Conservation (phyloP, 345 rosid genomes). For the Pugionium dolabratum region DNA sequence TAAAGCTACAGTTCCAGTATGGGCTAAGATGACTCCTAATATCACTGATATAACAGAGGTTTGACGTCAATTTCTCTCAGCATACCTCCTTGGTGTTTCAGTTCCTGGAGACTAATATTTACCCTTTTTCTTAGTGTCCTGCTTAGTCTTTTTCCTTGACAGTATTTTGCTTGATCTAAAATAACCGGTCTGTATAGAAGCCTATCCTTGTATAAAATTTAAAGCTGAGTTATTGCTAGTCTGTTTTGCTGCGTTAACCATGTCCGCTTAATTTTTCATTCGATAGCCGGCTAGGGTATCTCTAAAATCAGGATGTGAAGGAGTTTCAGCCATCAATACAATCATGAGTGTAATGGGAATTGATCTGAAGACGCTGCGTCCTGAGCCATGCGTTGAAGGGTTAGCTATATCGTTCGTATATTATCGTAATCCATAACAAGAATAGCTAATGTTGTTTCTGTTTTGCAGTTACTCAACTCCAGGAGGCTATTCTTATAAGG, state of each 20-base stretch:
- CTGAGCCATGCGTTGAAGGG: slow-evolving; percentile 99
- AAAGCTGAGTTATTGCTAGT: slow-evolving; percentile 1
- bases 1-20: slow-evolving; percentile 94
- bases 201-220: neutral
- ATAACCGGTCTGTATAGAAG: neutral
- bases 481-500: slow-evolving; percentile 93
- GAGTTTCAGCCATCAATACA: slow-evolving; percentile 86
- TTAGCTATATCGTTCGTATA: slow-evolving; percentile 42
- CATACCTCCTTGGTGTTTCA: neutral
- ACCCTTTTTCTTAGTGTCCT: too few species aligned
- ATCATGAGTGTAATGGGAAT: slow-evolving; percentile 99
- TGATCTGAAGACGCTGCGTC: slow-evolving; percentile 73
- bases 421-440: slow-evolving; percentile 8
- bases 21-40: slow-evolving; percentile 99
- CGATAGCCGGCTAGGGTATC: slow-evolving; percentile 89
- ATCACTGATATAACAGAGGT: slow-evolving; percentile 94
- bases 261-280: slow-evolving; percentile 8
- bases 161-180: too few species aligned
- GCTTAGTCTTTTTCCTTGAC: too few species aligned
- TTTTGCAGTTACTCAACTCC: slow-evolving; percentile 85
- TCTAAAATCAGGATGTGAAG: slow-evolving; percentile 78
- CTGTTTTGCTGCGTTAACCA: slow-evolving; percentile 18
- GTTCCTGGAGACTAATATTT: neutral
- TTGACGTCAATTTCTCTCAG: neutral
- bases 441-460: slow-evolving; percentile 24